Evolutionary conservation across 2,329 filamentous ascomycete species (phyloP).

Genomic region (Bretziella fagacearum): DNA sequence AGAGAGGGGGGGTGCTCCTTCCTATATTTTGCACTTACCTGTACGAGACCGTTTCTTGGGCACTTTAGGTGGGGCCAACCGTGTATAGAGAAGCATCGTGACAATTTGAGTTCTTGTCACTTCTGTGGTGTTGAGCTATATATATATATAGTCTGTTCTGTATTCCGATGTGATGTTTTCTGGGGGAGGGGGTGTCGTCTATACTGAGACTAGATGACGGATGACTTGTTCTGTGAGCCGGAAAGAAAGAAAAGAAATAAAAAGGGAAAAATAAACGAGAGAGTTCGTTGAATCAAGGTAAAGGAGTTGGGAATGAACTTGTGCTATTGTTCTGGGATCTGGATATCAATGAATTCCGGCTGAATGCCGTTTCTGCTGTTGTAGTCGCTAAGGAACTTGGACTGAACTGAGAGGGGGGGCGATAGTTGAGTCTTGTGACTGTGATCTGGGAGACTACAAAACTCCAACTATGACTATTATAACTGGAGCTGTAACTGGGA

Average conservation of each 20-base stretch:
- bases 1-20: neutral
- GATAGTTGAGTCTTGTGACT: neutral
- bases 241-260: too few relatives aligned
- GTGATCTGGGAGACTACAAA: neutral
- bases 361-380: neutral
- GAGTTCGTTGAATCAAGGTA: too few relatives aligned
- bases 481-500: neutral
- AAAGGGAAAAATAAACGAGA: too few relatives aligned
- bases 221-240: too few relatives aligned
- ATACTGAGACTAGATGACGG: too few relatives aligned
- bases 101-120: neutral
- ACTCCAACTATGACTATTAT: neutral
- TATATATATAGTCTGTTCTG: neutral
- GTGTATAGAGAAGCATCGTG: slow-evolving; percentile 41
- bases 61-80: slow-evolving; percentile 37
- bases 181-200: neutral
- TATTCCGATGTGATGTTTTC: neutral
- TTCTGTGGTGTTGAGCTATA: neutral
- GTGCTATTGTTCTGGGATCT: too few relatives aligned
- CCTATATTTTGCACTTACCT: slow-evolving; percentile 28
- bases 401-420: neutral
- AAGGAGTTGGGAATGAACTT: too few relatives aligned
- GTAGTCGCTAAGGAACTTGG: too few relatives aligned
- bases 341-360: neutral
- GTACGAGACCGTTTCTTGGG: slow-evolving; percentile 43